Conservation (phyloP, 108 stramenopile genomes). For the Stephanodiscus minutulus region DNA sequence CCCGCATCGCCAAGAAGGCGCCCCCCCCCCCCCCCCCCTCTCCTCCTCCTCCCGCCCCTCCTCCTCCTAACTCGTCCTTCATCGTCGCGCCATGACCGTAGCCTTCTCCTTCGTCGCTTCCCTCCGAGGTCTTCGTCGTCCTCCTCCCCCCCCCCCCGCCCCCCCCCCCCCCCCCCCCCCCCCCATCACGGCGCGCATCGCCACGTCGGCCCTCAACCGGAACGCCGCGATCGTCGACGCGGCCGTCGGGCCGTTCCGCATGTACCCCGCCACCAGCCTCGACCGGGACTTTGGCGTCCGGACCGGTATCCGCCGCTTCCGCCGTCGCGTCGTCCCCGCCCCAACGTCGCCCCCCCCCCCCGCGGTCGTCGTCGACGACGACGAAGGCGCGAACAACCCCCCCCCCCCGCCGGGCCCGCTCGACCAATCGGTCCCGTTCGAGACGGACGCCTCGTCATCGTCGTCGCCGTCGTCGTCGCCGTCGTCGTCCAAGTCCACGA, state of each 20-base stretch:
- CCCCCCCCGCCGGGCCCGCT: neutral
- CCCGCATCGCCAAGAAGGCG: neutral
- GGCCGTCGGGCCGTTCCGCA: slow-evolving; percentile 18
- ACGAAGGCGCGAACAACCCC: too few relatives aligned
- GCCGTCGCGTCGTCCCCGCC: neutral
- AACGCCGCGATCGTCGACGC: slow-evolving; percentile 41
- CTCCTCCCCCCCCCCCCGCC: slow-evolving; percentile 15
- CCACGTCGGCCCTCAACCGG: slow-evolving; percentile 40
- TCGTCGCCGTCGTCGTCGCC: slow-evolving; percentile 3
- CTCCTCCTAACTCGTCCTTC: neutral
- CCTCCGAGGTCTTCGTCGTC: slow-evolving; percentile 29
- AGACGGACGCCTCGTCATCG: too few relatives aligned
- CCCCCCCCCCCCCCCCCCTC: neutral
- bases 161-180: slow-evolving; percentile 1
- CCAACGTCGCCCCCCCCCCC: neutral
- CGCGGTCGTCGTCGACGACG: neutral
- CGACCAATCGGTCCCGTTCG: neutral
- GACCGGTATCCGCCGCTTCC: slow-evolving; percentile 8
- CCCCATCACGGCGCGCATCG: slow-evolving; percentile 14
- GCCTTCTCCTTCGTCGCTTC: neutral
- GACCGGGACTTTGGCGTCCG: neutral
- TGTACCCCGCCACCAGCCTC: neutral
- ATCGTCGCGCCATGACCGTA: neutral
- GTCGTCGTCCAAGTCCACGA: too few relatives aligned
- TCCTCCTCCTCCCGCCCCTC: slow-evolving; percentile 3